Evolutionary conservation across 192 early-diverging fungal species (phyloP).

Genomic region (Phlyctochytrium arcticum): DNA sequence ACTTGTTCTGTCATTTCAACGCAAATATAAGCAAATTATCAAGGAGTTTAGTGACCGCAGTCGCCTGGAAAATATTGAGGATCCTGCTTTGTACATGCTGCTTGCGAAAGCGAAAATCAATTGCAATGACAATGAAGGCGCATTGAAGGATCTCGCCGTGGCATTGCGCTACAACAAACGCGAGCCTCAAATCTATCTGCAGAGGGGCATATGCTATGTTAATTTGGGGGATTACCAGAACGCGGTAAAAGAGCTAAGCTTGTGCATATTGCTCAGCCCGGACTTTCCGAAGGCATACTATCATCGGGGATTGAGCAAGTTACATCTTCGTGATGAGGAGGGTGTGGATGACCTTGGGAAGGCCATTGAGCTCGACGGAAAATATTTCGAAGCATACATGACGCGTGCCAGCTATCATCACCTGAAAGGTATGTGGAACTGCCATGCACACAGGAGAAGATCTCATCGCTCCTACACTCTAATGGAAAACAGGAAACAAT

Average conservation of each 20-base stretch:
- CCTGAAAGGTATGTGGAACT: constrained; percentile 20
- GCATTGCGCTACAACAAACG: constrained; percentile 37
- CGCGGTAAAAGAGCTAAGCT: constrained; percentile 41
- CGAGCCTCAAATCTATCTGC: constrained; percentile 54
- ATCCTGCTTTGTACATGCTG: constrained; percentile 41
- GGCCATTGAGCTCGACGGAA: constrained; percentile 40
- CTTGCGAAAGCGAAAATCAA: constrained; percentile 49
- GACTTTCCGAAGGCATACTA: constrained; percentile 51
- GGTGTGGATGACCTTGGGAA: constrained; percentile 38
- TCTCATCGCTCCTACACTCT: background rate
- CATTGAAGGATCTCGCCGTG: constrained; percentile 38
- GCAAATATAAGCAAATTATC: constrained; percentile 50
- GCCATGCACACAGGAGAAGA: background rate
- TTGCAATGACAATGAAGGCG: constrained; percentile 44
- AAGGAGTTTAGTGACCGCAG: constrained; percentile 44
- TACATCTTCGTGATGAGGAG: constrained; percentile 32
- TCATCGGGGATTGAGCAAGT: constrained; percentile 48
- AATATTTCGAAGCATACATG: constrained; percentile 52
- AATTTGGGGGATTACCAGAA: constrained; percentile 38
- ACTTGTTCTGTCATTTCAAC: constrained; percentile 51
- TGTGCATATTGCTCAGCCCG: constrained; percentile 36
- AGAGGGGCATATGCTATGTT: constrained; percentile 51
- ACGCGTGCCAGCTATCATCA: constrained; percentile 47
- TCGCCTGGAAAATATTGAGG: constrained; percentile 37
- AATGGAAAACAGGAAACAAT: constrained; percentile 4